Evolutionary conservation across 2,329 filamentous ascomycete species (phyloP).

Genomic region (Tricladium varicosporioides): DNA sequence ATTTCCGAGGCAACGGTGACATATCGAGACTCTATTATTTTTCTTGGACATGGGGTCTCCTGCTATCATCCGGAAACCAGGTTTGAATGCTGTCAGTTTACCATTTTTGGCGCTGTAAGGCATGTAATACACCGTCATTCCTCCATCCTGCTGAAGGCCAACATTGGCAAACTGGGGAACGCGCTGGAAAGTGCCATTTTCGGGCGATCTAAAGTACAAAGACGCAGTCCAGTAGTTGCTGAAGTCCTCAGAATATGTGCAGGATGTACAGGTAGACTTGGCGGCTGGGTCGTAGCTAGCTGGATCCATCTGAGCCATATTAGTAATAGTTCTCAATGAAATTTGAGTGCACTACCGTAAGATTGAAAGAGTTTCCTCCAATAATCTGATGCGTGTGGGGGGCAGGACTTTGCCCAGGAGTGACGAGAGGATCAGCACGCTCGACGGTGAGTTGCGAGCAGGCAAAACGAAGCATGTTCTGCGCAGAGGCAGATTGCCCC

Average conservation of each 20-base stretch:
- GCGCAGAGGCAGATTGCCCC: conserved; percentile 8
- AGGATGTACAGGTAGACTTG: conserved; percentile 18
- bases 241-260: conserved; percentile 20
- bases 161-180: conserved; percentile 16
- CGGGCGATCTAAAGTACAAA: conserved; percentile 16
- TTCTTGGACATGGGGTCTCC: conserved; percentile 49
- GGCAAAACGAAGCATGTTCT: conserved; percentile 19
- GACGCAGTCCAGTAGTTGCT: conserved; percentile 25
- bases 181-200: conserved; percentile 17
- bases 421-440: conserved; percentile 58
- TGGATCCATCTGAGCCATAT: conserved; percentile 13
- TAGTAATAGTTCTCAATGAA: not conserved
- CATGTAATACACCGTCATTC: conserved; percentile 54
- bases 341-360: conserved; percentile 7
- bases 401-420: conserved; percentile 41
- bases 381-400: conserved; percentile 24
- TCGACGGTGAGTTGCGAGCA: conserved; percentile 39
- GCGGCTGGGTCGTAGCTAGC: conserved; percentile 7
- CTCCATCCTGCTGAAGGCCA: conserved; percentile 36
- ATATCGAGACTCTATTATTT: conserved; percentile 49
- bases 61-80: conserved; percentile 63
- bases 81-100: conserved; percentile 41
- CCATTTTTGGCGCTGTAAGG: conserved; percentile 9
- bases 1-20: conserved; percentile 50
- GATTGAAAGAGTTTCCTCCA: conserved; percentile 22